Conservation (phyloP, 805 yeast genomes). For the Lipomyces chichibuensis region DNA sequence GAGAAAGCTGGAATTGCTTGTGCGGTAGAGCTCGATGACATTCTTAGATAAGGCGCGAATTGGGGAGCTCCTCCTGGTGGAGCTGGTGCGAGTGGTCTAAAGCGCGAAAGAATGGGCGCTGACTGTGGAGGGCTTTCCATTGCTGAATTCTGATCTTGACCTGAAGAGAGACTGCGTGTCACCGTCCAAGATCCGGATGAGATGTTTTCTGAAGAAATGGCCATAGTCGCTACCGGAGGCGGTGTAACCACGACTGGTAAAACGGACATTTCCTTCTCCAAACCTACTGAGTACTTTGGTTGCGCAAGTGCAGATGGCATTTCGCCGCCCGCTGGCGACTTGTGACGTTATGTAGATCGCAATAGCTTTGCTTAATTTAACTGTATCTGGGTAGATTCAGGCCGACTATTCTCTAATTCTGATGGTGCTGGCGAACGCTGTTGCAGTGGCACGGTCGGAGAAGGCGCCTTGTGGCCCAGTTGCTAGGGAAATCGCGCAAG, state of each 20-base stretch:
- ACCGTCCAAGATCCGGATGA: background rate
- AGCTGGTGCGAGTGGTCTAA: conserved; percentile 1
- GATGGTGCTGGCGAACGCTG: background rate
- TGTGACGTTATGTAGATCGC: background rate
- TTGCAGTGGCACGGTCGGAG: background rate
- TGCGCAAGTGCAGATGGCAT: background rate
- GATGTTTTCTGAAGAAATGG: background rate
- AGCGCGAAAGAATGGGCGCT: background rate
- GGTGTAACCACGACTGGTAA: background rate
- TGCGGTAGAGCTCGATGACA: background rate
- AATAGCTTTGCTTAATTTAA: background rate
- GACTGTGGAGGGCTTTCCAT: background rate
- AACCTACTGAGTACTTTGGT: background rate
- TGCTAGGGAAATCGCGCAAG: background rate
- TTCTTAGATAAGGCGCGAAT: background rate
- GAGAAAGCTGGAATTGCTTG: background rate
- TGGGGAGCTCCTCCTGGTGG: background rate
- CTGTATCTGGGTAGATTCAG: background rate
- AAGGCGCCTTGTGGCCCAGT: background rate
- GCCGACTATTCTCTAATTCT: background rate
- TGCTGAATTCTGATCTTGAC: background rate
- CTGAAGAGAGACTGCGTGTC: background rate
- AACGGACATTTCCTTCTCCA: background rate
- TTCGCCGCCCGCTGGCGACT: background rate
- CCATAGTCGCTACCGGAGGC: background rate